These are phyloP conservation scores for Coemansia sp. DNA, from an alignment of 192 early-diverging fungal species.

Conservation along the genomic window DNA sequence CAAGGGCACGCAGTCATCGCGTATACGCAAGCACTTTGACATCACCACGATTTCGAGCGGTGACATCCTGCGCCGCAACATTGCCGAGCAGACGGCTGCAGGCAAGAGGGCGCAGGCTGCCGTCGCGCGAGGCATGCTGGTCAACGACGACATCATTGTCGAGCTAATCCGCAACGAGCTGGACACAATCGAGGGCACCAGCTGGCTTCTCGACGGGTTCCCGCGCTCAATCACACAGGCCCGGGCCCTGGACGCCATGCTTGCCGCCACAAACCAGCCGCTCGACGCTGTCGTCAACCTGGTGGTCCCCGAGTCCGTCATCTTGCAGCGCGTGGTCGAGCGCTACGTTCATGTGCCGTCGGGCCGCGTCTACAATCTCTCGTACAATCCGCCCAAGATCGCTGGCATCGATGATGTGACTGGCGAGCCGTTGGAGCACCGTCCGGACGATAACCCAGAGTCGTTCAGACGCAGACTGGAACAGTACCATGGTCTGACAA, in stretches of 20 bases:
- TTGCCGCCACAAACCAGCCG: slow-evolving; percentile 54
- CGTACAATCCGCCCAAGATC: slow-evolving; percentile 87
- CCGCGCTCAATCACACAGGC: slow-evolving; percentile 88
- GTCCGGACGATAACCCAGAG: slow-evolving; percentile 87
- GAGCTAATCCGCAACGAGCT: slow-evolving; percentile 48
- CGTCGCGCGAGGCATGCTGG: slow-evolving; percentile 44
- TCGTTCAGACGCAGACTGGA: slow-evolving; percentile 75
- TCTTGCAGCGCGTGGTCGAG: slow-evolving; percentile 88
- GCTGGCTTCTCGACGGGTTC: slow-evolving; percentile 89
- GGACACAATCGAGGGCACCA: slow-evolving; percentile 36
- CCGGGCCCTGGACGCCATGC: slow-evolving; percentile 60
- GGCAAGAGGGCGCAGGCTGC: slow-evolving; percentile 57
- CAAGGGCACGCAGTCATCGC: slow-evolving; percentile 88
- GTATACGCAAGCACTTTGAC: slow-evolving; percentile 68
- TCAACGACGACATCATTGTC: slow-evolving; percentile 46
- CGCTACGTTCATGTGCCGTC: slow-evolving; percentile 91
- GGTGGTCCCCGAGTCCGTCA: slow-evolving; percentile 86
- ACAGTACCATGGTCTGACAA: slow-evolving; percentile 73
- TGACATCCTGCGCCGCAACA: slow-evolving; percentile 82
- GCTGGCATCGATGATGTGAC: slow-evolving; percentile 86
- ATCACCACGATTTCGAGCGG: slow-evolving; percentile 78
- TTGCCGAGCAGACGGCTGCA: slow-evolving; percentile 63
- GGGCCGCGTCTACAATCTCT: slow-evolving; percentile 91
- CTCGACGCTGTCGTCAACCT: slow-evolving; percentile 87
- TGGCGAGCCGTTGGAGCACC: slow-evolving; percentile 84